Conservation (phyloP, 345 rosid genomes). For the Toxicodendron radicans region DNA sequence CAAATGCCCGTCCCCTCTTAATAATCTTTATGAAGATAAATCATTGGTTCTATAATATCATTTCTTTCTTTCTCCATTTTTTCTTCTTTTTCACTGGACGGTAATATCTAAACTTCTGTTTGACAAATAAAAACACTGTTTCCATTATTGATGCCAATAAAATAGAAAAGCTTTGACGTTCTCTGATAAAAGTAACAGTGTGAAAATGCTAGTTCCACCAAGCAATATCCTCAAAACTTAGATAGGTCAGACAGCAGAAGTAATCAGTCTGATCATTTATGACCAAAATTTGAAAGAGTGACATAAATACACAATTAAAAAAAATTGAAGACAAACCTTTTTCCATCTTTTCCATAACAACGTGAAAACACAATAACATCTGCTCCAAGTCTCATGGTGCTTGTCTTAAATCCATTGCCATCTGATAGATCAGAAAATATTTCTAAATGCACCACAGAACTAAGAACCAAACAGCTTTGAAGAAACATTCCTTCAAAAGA, state of each 20-base stretch:
- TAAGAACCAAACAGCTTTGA: background rate
- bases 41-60: background rate
- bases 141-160: background rate
- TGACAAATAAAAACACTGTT: background rate
- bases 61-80: background rate
- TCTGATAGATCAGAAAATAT: slow-evolving; percentile 39
- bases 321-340: slow-evolving; percentile 42
- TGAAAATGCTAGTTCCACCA: background rate
- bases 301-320: background rate
- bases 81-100: background rate
- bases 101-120: background rate
- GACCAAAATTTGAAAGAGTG: background rate
- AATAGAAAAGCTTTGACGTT: background rate
- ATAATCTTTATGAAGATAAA: background rate
- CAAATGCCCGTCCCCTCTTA: background rate
- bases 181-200: background rate
- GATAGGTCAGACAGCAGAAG: background rate
- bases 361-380: slow-evolving; percentile 98
- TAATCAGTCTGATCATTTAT: background rate
- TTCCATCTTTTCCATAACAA: slow-evolving; percentile 62
- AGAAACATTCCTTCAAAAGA: background rate
- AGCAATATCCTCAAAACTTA: background rate
- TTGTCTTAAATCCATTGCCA: slow-evolving; percentile 97
- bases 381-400: slow-evolving; percentile 99
- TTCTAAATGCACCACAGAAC: background rate